These are phyloP conservation scores for Didymella arachidicola DNA, from an alignment of 2,329 filamentous ascomycete species.

Conservation along the genomic window DNA sequence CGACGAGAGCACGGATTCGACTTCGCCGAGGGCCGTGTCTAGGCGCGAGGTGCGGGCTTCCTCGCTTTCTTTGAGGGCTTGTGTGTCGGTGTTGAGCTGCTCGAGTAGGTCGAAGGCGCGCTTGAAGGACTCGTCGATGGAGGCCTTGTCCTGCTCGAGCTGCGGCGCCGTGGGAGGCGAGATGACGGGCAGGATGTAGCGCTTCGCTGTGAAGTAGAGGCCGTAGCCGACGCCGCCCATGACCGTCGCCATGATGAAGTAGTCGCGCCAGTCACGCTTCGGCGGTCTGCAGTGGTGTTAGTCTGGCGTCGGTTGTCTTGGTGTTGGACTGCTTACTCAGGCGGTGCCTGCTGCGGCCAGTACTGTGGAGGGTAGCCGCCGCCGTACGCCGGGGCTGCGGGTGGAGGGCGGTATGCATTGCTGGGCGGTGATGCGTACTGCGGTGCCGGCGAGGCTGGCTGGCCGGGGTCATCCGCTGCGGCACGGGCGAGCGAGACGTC, in stretches of 20 bases:
- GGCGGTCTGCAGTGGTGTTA: conserved; percentile 59
- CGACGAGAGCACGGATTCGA: conserved; percentile 82
- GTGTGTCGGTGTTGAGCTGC: conserved; percentile 89
- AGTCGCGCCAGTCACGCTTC: conserved; percentile 93
- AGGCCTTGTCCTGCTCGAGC: conserved; percentile 90
- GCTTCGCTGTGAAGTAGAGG: conserved; percentile 83
- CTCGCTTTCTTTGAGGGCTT: conserved; percentile 85
- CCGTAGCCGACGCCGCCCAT: conserved; percentile 90
- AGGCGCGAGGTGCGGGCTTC: conserved; percentile 82
- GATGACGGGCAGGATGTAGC: conserved; percentile 90
- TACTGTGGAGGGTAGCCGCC: conserved; percentile 60
- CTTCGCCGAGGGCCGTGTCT: conserved; percentile 80
- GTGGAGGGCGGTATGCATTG: conserved; percentile 57
- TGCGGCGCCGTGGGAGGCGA: conserved; percentile 93
- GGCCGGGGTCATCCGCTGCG: conserved; percentile 61
- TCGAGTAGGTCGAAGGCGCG: conserved; percentile 91
- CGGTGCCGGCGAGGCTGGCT: conserved; percentile 59
- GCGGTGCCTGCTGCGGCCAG: conserved; percentile 62
- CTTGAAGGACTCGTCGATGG: conserved; percentile 92
- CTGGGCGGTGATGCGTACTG: conserved; percentile 52
- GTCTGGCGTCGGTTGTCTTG: conserved; percentile 1
- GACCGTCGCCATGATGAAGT: conserved; percentile 99
- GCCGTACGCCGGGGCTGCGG: conserved; percentile 58
- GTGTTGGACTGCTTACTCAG: conserved; percentile 54
- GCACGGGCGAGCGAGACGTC: conserved; percentile 81